Evolutionary conservation across 106 monocot species (phyloP).

Genomic region (Alisma plantagoaquatica): DNA sequence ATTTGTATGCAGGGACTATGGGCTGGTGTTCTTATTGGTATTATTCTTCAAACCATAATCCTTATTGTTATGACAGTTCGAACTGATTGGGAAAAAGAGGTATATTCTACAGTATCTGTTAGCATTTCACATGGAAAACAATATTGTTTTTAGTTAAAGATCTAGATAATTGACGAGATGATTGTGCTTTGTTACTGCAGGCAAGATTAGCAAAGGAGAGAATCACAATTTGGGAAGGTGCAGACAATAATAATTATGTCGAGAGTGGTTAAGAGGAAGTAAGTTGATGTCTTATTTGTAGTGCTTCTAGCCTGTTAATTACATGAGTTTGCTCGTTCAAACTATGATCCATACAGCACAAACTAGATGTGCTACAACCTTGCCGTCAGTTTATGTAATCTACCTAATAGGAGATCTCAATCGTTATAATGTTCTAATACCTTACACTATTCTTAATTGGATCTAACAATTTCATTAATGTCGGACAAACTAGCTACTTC

Average conservation of each 20-base stretch:
- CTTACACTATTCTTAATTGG: too few relatives aligned
- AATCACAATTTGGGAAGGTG: slow-evolving; percentile 10
- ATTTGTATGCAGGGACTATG: slow-evolving; percentile 20
- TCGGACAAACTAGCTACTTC: too few relatives aligned
- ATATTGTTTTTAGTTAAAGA: background rate
- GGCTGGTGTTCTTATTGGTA: slow-evolving; percentile 24
- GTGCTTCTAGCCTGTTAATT: background rate
- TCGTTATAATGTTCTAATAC: too few relatives aligned
- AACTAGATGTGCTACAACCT: too few relatives aligned
- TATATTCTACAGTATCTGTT: background rate
- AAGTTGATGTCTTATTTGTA: background rate
- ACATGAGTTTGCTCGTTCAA: too few relatives aligned
- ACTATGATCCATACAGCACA: too few relatives aligned
- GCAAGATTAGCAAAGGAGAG: slow-evolving; percentile 17
- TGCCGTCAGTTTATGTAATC: too few relatives aligned
- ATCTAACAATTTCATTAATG: too few relatives aligned
- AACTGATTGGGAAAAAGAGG: slow-evolving; percentile 33
- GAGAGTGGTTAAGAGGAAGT: background rate
- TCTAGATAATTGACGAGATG: background rate
- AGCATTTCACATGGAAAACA: background rate
- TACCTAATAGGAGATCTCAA: too few relatives aligned
- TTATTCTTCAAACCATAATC: slow-evolving; percentile 23
- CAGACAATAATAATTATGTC: background rate
- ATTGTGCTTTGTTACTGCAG: slow-evolving; percentile 6
- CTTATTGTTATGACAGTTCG: slow-evolving; percentile 17